A percentile compares a stretch with the other conserved stretches of the same genome.
These are phyloP conservation scores for Chaetothyriales sp. DNA, from an alignment of 2,329 filamentous ascomycete species.

Conservation along the genomic window DNA sequence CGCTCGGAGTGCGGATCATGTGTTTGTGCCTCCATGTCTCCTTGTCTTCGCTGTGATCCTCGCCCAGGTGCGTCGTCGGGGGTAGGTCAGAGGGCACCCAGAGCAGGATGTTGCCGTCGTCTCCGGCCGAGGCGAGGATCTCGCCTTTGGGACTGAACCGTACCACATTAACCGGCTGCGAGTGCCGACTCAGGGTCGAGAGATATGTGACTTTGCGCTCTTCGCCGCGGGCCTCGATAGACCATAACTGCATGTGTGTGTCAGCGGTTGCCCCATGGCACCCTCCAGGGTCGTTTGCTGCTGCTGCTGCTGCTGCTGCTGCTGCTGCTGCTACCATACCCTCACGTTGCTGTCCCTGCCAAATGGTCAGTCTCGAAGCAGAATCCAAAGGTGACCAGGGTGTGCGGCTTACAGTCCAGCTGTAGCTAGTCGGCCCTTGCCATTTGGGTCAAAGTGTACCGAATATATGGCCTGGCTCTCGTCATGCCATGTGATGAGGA, in stretches of 20 bases:
- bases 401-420: conserved; percentile 51
- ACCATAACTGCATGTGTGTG: conserved; percentile 60
- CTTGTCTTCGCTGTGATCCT: conserved; percentile 79
- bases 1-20: conserved; percentile 79
- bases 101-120: conserved; percentile 91
- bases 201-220: conserved; percentile 83
- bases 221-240: conserved; percentile 67
- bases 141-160: conserved; percentile 91
- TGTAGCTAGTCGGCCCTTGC: conserved; percentile 81
- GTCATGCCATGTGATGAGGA: conserved; percentile 98
- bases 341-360: conserved; percentile 75
- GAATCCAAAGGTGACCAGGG: neutral
- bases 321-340: conserved; percentile 38
- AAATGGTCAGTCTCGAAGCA: conserved; percentile 4
- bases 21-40: conserved; percentile 94
- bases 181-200: conserved; percentile 75
- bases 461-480: conserved; percentile 95
- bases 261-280: neutral
- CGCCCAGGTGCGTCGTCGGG: conserved; percentile 52
- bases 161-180: conserved; percentile 94
- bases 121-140: conserved; percentile 82
- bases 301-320: conserved; percentile 15
- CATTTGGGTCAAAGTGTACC: conserved; percentile 84
- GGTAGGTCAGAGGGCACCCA: conserved; percentile 79
- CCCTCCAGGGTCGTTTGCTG: neutral